phyloP scores from a whole-genome alignment of 805 yeast genomes.

The Naumovozyma castellii region DNA sequence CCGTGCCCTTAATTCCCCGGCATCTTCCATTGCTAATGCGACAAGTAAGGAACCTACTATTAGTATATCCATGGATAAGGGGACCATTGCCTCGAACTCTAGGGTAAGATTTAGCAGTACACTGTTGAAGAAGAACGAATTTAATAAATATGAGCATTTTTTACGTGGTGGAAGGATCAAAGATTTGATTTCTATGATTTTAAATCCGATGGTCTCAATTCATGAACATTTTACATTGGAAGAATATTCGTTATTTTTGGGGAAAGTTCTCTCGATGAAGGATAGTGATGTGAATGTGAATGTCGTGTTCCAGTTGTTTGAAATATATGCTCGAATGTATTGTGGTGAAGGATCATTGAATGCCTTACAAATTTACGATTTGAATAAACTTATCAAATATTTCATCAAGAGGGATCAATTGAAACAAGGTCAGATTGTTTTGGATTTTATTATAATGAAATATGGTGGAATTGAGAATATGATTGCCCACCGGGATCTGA shows the following conservation, averaged over 20 bases:
- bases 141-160: background rate
- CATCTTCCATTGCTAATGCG: too few species aligned
- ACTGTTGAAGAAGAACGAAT: background rate
- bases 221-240: background rate
- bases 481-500: slow-evolving; percentile 7
- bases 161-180: background rate
- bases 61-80: too few species aligned
- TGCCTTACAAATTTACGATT: slow-evolving; percentile 2
- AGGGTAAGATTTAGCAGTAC: too few species aligned
- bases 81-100: too few species aligned
- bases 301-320: background rate
- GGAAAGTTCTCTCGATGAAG: background rate
- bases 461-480: slow-evolving; percentile 5
- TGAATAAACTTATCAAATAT: slow-evolving; percentile 3
- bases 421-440: slow-evolving; percentile 16
- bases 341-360: background rate
- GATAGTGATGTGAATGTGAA: background rate
- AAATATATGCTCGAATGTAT: background rate
- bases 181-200: background rate
- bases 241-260: background rate
- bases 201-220: background rate
- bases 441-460: slow-evolving; percentile 11
- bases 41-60: too few species aligned
- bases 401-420: slow-evolving; percentile 10
- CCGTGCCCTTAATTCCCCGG: too few species aligned